These are phyloP conservation scores for Clarkia xantiana DNA, from an alignment of 345 rosid species.

Conservation along the genomic window DNA sequence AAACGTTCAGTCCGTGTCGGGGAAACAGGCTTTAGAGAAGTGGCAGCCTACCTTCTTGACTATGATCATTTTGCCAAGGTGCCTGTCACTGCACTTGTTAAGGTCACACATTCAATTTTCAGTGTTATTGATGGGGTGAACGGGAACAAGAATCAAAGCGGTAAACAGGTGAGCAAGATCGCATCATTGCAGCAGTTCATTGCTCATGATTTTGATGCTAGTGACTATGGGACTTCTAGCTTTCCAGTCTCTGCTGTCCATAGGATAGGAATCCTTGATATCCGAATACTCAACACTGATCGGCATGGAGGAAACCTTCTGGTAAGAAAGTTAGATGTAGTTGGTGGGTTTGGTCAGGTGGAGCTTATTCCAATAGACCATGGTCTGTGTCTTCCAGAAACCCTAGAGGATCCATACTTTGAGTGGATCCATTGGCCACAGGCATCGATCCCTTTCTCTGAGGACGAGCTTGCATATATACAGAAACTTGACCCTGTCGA, in stretches of 20 bases:
- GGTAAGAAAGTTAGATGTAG: slow-evolving; percentile 22
- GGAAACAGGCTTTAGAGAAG: slow-evolving; percentile 33
- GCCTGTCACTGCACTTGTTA: slow-evolving; percentile 32
- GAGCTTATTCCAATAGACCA: slow-evolving; percentile 35
- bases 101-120: slow-evolving; percentile 24
- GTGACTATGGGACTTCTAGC: slow-evolving; percentile 37
- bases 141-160: slow-evolving; percentile 7
- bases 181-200: slow-evolving; percentile 30
- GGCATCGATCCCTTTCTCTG: slow-evolving; percentile 35
- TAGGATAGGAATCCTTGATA: slow-evolving; percentile 26
- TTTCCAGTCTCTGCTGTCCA: slow-evolving; percentile 28
- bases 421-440: slow-evolving; percentile 42
- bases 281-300: slow-evolving; percentile 25
- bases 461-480: slow-evolving; percentile 28
- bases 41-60: slow-evolving; percentile 35
- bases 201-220: slow-evolving; percentile 37
- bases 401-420: slow-evolving; percentile 32
- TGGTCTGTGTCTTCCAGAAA: slow-evolving; percentile 36
- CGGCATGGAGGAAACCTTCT: slow-evolving; percentile 35
- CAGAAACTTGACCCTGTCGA: slow-evolving; percentile 17
- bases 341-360: slow-evolving; percentile 18
- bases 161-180: slow-evolving; percentile 25
- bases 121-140: slow-evolving; percentile 23
- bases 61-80: slow-evolving; percentile 26
- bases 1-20: slow-evolving; percentile 33